These are phyloP conservation scores for Musa beccarii DNA, from an alignment of 176 grass and related monocot genomes.

Conservation along the genomic window DNA sequence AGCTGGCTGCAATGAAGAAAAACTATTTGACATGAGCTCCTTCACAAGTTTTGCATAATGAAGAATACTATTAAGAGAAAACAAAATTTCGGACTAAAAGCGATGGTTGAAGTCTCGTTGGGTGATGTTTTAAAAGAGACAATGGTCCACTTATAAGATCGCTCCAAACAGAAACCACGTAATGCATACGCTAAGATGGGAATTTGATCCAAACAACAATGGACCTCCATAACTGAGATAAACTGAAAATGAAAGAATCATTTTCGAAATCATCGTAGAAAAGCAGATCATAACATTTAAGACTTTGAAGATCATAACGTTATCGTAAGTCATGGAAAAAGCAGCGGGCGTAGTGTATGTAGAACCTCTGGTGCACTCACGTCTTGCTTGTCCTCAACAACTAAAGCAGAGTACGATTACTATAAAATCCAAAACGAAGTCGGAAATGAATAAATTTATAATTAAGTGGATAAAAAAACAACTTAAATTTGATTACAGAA, in stretches of 20 bases:
- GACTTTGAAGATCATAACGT: neutral
- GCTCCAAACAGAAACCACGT: neutral
- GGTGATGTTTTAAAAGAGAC: neutral
- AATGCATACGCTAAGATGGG: neutral
- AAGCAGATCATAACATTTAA: neutral
- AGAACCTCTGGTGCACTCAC: neutral
- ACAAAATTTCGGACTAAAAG: too few relatives aligned
- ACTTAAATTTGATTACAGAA: neutral
- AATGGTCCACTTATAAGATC: neutral
- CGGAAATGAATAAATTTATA: neutral
- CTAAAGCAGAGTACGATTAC: neutral
- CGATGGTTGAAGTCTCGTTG: neutral
- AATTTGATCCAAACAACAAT: too few relatives aligned
- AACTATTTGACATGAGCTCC: too few relatives aligned
- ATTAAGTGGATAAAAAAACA: neutral
- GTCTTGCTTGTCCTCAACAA: neutral
- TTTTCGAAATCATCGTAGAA: too few relatives aligned
- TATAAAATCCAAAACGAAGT: neutral
- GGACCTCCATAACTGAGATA: too few relatives aligned
- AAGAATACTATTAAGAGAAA: neutral
- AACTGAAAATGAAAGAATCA: too few relatives aligned
- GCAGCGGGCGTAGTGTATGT: neutral
- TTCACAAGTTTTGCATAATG: neutral
- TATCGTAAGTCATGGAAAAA: neutral
- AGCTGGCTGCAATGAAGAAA: neutral